Base-by-base conservation (phyloP, 1,284 basidiomycete species). In the Porogramme epimiltina region DNA sequence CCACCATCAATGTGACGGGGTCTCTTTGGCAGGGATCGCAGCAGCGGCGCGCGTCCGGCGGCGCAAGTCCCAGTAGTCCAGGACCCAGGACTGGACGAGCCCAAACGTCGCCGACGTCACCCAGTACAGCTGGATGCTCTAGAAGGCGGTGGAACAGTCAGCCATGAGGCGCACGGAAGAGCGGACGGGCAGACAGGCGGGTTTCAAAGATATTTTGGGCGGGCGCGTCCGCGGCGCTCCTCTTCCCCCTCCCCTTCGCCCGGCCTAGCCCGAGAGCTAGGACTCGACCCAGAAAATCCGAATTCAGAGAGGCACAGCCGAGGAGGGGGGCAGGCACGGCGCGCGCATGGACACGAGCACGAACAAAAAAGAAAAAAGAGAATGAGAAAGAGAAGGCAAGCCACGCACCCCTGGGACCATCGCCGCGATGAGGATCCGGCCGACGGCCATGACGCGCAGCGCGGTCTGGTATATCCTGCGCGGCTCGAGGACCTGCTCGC, bases 61-160 rank as follows among this genome's bases (percentile, higher is more conserved):
- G 44, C 73, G 74, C 45, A 73, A 66, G 53, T 84, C 80, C 72
- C 76, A 77, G 70, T 77, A 87, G 49, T 90, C 85, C 52, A 95
- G 76, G n/a, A 79, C 59, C 78, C 86, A 87, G 6, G 89, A 89
- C 66, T 95, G 91, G 16, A 87, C 54, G 20, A 95, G 72, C 33
- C 92, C 92, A 65, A 90, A 91, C 18, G 81, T 69, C 22, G 92
- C 88, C 6, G 91, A 94, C 4, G 90, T 85, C 3, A 89, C 75
- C 93, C 93, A 95, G 66, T 93, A 95, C 18, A 94, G 62, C 41
- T 87, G 76, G 18, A 95, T 77, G 43, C 87, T 82, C 90, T 94
- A 60, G 4, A 54, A 48, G 6, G 28, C 28, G 28, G 28, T 31
- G 13, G 28, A 13, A 31, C 28, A 13, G 8, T 6, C 28, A 31